Evolutionary conservation across 23 red algal species (phyloP).

Genomic region (Porphyridium purpureum): DNA sequence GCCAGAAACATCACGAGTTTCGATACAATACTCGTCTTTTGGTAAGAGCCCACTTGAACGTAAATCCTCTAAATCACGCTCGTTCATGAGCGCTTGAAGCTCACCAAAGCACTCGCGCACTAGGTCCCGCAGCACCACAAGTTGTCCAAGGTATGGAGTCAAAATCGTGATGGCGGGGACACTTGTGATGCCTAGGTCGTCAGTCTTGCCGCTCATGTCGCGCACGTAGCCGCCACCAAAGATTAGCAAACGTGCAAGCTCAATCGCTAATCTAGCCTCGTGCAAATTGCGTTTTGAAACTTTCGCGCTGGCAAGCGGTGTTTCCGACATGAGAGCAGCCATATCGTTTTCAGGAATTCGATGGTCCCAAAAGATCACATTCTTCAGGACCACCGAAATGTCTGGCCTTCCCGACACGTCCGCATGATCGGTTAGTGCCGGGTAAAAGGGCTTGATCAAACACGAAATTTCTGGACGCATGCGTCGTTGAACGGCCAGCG

Average conservation of each 20-base stretch:
- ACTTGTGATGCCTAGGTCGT: too few species aligned
- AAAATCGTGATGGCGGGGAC: too few species aligned
- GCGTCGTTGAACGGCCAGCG: constrained; percentile 15
- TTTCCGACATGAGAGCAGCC: neutral
- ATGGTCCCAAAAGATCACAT: constrained; percentile 2
- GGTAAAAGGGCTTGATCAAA: constrained; percentile 4
- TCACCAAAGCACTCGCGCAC: neutral
- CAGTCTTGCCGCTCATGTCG: too few species aligned
- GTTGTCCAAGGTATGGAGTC: constrained; percentile 26
- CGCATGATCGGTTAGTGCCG: constrained; percentile 5
- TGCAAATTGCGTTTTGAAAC: constrained; percentile 18
- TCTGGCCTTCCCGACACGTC: neutral
- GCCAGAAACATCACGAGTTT: neutral
- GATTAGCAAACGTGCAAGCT: constrained; percentile 16
- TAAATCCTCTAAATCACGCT: constrained; percentile 14
- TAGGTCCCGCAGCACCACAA: constrained; percentile 2
- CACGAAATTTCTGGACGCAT: constrained; percentile 29
- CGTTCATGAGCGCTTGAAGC: constrained; percentile 13
- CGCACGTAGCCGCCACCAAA: constrained; percentile 11
- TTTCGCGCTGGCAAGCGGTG: too few species aligned
- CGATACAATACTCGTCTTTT: neutral
- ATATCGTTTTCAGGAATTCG: constrained; percentile 7
- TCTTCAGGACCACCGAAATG: neutral
- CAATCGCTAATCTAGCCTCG: constrained; percentile 13
- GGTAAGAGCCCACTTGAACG: neutral